phyloP scores from a whole-genome alignment of 2,329 filamentous ascomycete genomes.

The Diaporthe aspalathi region DNA sequence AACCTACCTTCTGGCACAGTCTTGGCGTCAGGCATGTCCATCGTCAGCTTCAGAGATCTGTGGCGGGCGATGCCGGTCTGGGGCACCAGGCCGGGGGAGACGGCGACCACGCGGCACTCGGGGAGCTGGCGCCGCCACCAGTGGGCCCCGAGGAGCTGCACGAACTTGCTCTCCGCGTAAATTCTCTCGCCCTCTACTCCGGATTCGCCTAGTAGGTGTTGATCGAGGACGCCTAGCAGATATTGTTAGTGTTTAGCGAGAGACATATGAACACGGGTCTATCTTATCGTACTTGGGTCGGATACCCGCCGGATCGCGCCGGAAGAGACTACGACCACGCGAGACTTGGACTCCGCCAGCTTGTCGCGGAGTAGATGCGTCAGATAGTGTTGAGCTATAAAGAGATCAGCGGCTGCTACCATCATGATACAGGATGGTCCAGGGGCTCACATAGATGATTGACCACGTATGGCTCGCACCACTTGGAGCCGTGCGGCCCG shows the following conservation, averaged over 20 bases:
- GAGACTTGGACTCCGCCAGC: constrained; percentile 57
- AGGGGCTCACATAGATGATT: constrained; percentile 61
- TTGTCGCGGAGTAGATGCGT: constrained; percentile 61
- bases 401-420: too few species aligned
- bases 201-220: constrained; percentile 54
- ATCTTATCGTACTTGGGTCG: constrained; percentile 48
- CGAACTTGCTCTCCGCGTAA: constrained; percentile 62
- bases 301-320: constrained; percentile 57
- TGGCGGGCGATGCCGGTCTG: constrained; percentile 56
- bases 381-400: constrained; percentile 65
- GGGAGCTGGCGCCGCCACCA: constrained; percentile 67
- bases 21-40: constrained; percentile 60
- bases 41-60: constrained; percentile 44
- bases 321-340: constrained; percentile 63
- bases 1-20: constrained; percentile 56
- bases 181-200: constrained; percentile 46
- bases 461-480: constrained; percentile 62
- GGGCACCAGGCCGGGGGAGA: constrained; percentile 65
- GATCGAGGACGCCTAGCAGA: constrained; percentile 50
- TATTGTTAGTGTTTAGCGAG: neutral
- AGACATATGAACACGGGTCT: neutral
- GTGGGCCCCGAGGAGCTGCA: constrained; percentile 62
- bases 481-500: constrained; percentile 56
- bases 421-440: too few species aligned
- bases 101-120: constrained; percentile 60